These are phyloP conservation scores for Fusarium ambrosium DNA, from an alignment of 2,329 filamentous ascomycete genomes.

Conservation along the genomic window DNA sequence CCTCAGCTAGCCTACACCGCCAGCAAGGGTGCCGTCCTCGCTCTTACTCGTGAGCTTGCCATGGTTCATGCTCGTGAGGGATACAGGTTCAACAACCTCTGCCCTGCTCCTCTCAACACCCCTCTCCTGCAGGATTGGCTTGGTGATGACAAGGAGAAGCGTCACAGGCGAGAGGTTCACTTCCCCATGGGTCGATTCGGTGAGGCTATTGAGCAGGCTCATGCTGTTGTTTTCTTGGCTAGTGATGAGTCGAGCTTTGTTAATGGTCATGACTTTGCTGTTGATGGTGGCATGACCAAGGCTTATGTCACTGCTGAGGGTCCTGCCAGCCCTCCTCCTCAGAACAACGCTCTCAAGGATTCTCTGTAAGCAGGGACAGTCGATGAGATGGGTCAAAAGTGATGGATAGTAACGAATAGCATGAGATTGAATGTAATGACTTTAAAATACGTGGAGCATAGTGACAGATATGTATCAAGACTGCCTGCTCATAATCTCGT, in stretches of 20 bases:
- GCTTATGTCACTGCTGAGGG: constrained; percentile 83
- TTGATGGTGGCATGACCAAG: constrained; percentile 96
- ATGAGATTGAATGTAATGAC: constrained; percentile 34
- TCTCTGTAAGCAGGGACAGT: constrained; percentile 49
- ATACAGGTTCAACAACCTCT: constrained; percentile 90
- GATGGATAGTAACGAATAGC: constrained; percentile 31
- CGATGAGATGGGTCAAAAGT: background rate
- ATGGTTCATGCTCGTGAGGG: constrained; percentile 92
- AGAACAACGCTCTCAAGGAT: constrained; percentile 71
- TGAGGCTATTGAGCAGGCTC: constrained; percentile 93
- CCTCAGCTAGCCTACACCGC: constrained; percentile 94
- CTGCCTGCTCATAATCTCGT: constrained; percentile 5
- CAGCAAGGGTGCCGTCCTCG: constrained; percentile 92
- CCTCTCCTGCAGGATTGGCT: constrained; percentile 94
- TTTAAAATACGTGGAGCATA: background rate
- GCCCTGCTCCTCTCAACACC: constrained; percentile 92
- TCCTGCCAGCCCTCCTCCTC: constrained; percentile 64
- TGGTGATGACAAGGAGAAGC: constrained; percentile 86
- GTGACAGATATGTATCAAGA: background rate
- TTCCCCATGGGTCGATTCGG: constrained; percentile 91
- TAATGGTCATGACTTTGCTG: constrained; percentile 92
- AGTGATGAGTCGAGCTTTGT: constrained; percentile 92
- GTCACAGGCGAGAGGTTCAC: constrained; percentile 85
- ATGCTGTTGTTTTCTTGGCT: constrained; percentile 88
- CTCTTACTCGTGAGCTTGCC: constrained; percentile 89